A percentile compares a stretch with the other conserved stretches of the same genome.
These are phyloP conservation scores for Solanum chmielewskii DNA, from an alignment of 257 asterid genomes.

Conservation along the genomic window DNA sequence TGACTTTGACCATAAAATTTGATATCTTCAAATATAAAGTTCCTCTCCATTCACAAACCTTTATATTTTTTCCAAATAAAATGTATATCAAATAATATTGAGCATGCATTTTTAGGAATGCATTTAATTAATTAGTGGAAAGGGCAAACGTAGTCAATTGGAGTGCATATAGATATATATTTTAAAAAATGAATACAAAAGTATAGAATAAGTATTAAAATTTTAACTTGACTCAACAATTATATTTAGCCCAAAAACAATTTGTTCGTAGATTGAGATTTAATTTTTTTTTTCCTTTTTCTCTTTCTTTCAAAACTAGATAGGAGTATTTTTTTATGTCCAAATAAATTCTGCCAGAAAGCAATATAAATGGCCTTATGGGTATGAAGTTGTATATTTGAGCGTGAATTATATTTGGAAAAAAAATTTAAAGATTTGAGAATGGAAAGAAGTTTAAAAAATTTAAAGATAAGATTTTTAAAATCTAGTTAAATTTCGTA, in stretches of 20 bases:
- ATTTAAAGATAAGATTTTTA: neutral
- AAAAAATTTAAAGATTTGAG: too few species aligned
- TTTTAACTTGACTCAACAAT: neutral
- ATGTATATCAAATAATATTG: neutral
- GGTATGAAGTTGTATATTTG: neutral
- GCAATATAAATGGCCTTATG: too few species aligned
- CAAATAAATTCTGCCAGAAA: neutral
- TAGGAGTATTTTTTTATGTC: neutral
- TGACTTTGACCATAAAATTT: neutral
- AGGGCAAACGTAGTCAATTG: neutral
- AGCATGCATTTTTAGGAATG: neutral
- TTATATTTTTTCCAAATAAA: neutral
- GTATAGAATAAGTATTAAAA: neutral
- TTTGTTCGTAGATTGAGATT: neutral
- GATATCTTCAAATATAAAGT: neutral
- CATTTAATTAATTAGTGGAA: neutral
- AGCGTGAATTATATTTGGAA: neutral
- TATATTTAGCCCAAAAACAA: neutral
- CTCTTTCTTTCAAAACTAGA: neutral
- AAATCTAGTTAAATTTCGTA: neutral
- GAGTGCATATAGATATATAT: neutral
- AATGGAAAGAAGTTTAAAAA: neutral
- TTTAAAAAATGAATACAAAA: too few species aligned
- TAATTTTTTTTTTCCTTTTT: neutral
- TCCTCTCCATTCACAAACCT: neutral